Percentiles rank a stretch among this genome's conserved stretches.
phyloP scores from a whole-genome alignment of 768 basidiomycete species.

The Lactifluus rugatus region DNA sequence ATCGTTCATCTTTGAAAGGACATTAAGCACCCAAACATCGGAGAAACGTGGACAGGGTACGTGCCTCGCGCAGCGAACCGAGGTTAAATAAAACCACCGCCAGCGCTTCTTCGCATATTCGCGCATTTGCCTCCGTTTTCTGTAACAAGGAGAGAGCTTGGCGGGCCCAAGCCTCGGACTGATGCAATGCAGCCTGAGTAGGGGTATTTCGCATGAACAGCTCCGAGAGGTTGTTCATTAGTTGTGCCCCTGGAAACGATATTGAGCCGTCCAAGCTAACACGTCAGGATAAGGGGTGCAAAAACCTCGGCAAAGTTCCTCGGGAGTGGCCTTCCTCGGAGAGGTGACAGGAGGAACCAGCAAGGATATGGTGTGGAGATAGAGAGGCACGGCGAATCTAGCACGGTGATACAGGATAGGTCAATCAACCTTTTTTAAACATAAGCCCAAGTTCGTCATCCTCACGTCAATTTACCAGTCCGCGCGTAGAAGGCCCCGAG shows the following conservation, averaged over 20 bases:
- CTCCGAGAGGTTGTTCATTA: constrained; percentile 42
- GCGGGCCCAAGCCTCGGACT: constrained; percentile 54
- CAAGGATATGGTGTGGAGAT: constrained; percentile 54
- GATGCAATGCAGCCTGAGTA: constrained; percentile 29
- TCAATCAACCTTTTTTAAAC: constrained; percentile 12
- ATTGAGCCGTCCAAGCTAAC: background rate
- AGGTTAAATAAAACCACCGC: constrained; percentile 19
- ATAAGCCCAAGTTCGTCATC: constrained; percentile 2
- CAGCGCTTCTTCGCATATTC: constrained; percentile 13
- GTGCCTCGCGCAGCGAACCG: constrained; percentile 18
- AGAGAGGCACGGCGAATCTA: constrained; percentile 57
- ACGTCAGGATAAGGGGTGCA: background rate
- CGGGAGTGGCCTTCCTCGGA: constrained; percentile 25
- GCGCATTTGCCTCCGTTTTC: constrained; percentile 19
- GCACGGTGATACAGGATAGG: background rate
- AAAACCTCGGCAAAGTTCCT: constrained; percentile 54
- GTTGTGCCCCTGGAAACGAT: constrained; percentile 30
- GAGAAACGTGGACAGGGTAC: background rate
- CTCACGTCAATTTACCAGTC: constrained; percentile 48
- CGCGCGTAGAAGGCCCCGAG: constrained; percentile 53
- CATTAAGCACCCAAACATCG: background rate
- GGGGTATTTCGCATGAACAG: constrained; percentile 31
- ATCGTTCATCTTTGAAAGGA: constrained; percentile 8
- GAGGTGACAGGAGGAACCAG: constrained; percentile 37
- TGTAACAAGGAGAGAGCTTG: constrained; percentile 35